Evolutionary conservation across 2,329 filamentous ascomycete species (phyloP).

Genomic region (Esteya vermicola): DNA sequence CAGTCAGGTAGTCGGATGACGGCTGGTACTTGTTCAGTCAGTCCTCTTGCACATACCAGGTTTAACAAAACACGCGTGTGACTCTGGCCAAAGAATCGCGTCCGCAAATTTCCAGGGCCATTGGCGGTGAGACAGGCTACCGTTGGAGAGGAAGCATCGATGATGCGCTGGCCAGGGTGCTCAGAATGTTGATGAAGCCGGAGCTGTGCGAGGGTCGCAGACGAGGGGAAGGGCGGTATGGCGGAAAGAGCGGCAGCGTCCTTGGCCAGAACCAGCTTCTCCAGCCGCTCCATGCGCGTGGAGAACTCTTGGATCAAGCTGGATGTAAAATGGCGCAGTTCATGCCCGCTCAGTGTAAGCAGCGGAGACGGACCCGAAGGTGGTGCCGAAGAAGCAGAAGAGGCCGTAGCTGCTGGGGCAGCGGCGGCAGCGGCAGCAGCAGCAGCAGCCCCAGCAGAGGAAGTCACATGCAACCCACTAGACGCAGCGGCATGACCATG

Average conservation of each 20-base stretch:
- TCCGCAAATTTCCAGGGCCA: conserved; percentile 27
- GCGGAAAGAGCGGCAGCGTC: conserved; percentile 11
- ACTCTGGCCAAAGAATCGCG: conserved; percentile 38
- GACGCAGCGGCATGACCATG: too few species aligned
- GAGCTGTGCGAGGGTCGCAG: conserved; percentile 12
- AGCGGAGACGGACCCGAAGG: conserved; percentile 4
- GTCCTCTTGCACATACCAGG: conserved; percentile 26
- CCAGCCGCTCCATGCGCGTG: conserved; percentile 36
- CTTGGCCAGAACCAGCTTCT: conserved; percentile 31
- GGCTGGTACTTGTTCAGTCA: too few species aligned
- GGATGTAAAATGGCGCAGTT: conserved; percentile 9
- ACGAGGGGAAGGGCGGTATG: conserved; percentile 8
- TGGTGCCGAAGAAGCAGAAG: neutral
- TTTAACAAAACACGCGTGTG: conserved; percentile 38
- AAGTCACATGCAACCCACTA: too few species aligned
- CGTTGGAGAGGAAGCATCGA: conserved; percentile 20
- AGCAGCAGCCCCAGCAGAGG: too few species aligned
- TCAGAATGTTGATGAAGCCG: conserved; percentile 8
- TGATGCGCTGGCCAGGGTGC: conserved; percentile 2
- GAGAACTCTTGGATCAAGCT: conserved; percentile 31
- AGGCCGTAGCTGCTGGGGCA: neutral
- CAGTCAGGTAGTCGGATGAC: neutral
- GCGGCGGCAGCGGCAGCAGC: neutral
- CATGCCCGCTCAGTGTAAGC: conserved; percentile 14
- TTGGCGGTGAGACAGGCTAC: conserved; percentile 37